Conservation (phyloP, 1,139 yeast genomes). For the Blastobotrys persicus region DNA sequence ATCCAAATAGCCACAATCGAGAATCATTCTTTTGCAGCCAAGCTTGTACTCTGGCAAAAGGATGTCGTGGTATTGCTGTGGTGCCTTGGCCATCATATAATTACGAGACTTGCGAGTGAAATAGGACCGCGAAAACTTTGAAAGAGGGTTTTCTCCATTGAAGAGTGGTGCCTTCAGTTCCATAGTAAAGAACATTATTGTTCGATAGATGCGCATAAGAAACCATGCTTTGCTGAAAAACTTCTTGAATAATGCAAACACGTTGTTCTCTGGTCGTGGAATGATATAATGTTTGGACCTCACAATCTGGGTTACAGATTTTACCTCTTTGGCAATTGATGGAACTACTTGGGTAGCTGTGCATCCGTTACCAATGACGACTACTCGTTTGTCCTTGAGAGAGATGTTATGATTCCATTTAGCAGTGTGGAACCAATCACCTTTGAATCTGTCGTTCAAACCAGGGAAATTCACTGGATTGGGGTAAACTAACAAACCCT, state of each 20-base stretch:
- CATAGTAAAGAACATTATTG: constrained; percentile 8
- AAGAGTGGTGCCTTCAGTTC: constrained; percentile 16
- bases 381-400: constrained; percentile 27
- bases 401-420: constrained; percentile 29
- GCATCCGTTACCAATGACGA: constrained; percentile 34
- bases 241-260: constrained; percentile 4
- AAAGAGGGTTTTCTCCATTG: constrained; percentile 12
- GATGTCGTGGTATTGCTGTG: constrained; percentile 24
- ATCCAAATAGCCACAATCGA: constrained; percentile 29
- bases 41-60: constrained; percentile 30
- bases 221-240: constrained; percentile 16
- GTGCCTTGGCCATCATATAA: constrained; percentile 22
- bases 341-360: constrained; percentile 36
- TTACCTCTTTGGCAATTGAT: constrained; percentile 19
- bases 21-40: constrained; percentile 33
- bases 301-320: constrained; percentile 23
- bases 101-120: constrained; percentile 13
- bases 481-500: constrained; percentile 29
- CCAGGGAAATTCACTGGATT: constrained; percentile 29
- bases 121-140: constrained; percentile 7
- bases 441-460: constrained; percentile 28
- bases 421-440: constrained; percentile 29
- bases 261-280: constrained; percentile 9
- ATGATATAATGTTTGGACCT: constrained; percentile 25
- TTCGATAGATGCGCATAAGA: constrained; percentile 11